phyloP scores from a whole-genome alignment of 2,329 filamentous ascomycete genomes.

The Colletotrichum paranaense region DNA sequence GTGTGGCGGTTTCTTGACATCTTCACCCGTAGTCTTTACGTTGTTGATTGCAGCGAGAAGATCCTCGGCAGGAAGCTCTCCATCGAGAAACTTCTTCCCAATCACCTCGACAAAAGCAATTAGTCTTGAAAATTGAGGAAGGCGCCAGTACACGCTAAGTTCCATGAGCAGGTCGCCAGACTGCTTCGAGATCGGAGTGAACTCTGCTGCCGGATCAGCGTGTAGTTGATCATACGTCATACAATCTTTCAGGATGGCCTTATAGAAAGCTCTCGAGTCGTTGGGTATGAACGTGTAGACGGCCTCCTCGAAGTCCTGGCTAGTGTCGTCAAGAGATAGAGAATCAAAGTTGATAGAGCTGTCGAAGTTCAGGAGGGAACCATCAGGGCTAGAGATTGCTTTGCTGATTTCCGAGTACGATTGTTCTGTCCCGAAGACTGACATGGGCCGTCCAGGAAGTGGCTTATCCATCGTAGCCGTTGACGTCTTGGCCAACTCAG shows the following conservation, averaged over 20 bases:
- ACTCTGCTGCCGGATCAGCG: slow-evolving; percentile 60
- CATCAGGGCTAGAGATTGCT: slow-evolving; percentile 60
- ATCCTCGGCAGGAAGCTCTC: slow-evolving; percentile 83
- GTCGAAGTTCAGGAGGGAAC: slow-evolving; percentile 64
- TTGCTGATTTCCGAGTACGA: slow-evolving; percentile 65
- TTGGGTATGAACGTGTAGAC: slow-evolving; percentile 91
- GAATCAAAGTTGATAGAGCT: slow-evolving; percentile 75
- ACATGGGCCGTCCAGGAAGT: slow-evolving; percentile 55
- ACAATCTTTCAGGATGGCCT: slow-evolving; percentile 82
- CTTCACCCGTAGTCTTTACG: slow-evolving; percentile 77
- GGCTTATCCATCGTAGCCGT: slow-evolving; percentile 64
- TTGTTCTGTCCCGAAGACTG: slow-evolving; percentile 59
- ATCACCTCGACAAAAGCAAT: slow-evolving; percentile 88
- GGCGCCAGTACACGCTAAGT: slow-evolving; percentile 86
- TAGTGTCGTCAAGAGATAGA: slow-evolving; percentile 70
- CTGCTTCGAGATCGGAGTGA: slow-evolving; percentile 75
- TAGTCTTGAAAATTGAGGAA: slow-evolving; percentile 84
- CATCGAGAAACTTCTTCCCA: slow-evolving; percentile 85
- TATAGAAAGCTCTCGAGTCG: slow-evolving; percentile 85
- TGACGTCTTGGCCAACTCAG: slow-evolving; percentile 83
- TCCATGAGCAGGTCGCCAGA: slow-evolving; percentile 88
- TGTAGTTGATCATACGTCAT: slow-evolving; percentile 74
- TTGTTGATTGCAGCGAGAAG: slow-evolving; percentile 86
- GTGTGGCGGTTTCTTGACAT: slow-evolving; percentile 72
- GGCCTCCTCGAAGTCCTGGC: slow-evolving; percentile 68